phyloP scores from a whole-genome alignment of 108 stramenopile species.

The Pseudonitzschia pungens region DNA sequence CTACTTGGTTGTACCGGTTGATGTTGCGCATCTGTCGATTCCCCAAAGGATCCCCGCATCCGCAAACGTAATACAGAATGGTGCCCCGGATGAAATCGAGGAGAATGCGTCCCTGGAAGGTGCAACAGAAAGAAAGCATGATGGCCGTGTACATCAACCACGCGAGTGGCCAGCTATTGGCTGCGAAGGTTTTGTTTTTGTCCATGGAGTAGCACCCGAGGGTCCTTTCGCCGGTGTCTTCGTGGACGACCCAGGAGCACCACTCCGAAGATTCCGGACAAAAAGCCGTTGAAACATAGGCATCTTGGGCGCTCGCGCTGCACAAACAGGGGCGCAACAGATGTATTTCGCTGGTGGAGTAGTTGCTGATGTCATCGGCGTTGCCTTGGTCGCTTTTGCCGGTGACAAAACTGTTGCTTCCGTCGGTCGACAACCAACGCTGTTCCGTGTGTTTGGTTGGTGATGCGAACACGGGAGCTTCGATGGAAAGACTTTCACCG shows the following conservation, averaged over 20 bases:
- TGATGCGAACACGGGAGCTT: not conserved
- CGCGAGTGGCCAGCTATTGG: not conserved
- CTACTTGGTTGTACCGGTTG: not conserved
- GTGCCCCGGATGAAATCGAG: not conserved
- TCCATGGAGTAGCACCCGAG: not conserved
- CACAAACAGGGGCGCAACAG: not conserved
- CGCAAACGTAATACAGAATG: conserved; percentile 6
- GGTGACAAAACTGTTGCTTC: not conserved
- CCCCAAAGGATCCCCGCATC: not conserved
- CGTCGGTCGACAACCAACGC: not conserved
- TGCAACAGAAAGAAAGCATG: not conserved
- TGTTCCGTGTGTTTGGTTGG: not conserved
- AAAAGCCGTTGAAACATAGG: not conserved
- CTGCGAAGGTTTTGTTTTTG: not conserved
- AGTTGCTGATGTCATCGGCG: not conserved
- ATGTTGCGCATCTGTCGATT: not conserved
- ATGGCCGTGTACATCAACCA: not conserved
- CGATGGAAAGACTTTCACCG: not conserved
- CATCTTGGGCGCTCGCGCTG: not conserved
- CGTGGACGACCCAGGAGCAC: not conserved
- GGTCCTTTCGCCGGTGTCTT: not conserved
- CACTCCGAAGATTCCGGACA: not conserved
- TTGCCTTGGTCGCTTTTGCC: not conserved
- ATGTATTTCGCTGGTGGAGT: not conserved
- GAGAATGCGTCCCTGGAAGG: conserved; percentile 2